A percentile compares a stretch with the other conserved stretches of the same genome.
phyloP scores from a whole-genome alignment of 202 grass and related monocot genomes.

The Setaria viridis region DNA sequence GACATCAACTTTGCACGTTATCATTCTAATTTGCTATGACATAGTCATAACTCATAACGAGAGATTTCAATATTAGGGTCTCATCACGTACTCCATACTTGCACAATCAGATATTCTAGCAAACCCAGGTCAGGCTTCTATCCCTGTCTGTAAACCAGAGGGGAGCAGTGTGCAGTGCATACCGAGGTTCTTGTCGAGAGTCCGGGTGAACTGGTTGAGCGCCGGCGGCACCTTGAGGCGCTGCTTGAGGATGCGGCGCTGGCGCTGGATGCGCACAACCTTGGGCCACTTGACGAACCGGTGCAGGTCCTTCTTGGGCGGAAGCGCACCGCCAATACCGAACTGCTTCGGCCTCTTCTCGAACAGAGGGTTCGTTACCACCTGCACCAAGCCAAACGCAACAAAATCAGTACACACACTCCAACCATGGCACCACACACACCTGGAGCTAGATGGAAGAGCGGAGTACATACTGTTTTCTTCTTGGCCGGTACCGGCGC shows the following conservation, averaged over 20 bases:
- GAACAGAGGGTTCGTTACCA: conserved; percentile 72
- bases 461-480: conserved; percentile 42
- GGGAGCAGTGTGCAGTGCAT: not conserved
- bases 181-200: conserved; percentile 89
- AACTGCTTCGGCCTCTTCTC: conserved; percentile 98
- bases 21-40: not conserved
- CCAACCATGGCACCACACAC: not conserved
- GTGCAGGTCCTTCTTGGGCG: conserved; percentile 86
- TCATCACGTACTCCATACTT: not conserved
- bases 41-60: not conserved
- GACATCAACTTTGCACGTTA: not conserved
- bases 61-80: too few relatives aligned
- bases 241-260: conserved; percentile 93
- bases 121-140: not conserved
- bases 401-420: not conserved
- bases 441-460: not conserved
- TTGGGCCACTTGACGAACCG: conserved; percentile 93
- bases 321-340: conserved; percentile 76
- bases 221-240: conserved; percentile 86
- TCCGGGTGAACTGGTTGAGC: conserved; percentile 89
- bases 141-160: not conserved
- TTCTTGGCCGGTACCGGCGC: conserved; percentile 69
- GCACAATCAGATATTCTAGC: not conserved
- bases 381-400: conserved; percentile 42
- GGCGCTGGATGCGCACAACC: conserved; percentile 84